These are phyloP conservation scores for Monosporozyma siamensis DNA, from an alignment of 805 yeast species.

Conservation along the genomic window DNA sequence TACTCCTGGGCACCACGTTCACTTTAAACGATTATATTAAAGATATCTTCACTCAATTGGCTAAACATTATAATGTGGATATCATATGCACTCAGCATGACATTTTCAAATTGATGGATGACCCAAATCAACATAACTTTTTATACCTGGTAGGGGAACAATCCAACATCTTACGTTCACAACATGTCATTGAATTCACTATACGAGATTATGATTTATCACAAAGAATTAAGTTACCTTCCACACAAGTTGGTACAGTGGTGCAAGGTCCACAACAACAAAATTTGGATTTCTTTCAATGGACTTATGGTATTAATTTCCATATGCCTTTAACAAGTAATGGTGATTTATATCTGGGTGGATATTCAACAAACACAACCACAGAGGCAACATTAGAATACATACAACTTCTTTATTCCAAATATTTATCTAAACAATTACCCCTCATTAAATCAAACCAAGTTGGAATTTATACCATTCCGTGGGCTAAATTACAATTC, in stretches of 20 bases:
- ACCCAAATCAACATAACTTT: background rate
- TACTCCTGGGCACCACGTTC: too few relatives aligned
- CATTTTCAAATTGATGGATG: background rate
- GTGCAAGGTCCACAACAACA: background rate
- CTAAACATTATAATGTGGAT: conserved; percentile 3
- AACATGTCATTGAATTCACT: background rate
- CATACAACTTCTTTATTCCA: background rate
- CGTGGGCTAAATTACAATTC: background rate
- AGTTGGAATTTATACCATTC: background rate
- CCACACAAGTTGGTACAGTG: background rate
- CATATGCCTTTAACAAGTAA: background rate
- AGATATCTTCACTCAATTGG: conserved; percentile 2
- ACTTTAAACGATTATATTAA: background rate
- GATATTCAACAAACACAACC: background rate
- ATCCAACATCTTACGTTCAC: background rate
- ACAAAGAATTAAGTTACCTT: background rate
- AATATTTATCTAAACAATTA: background rate
- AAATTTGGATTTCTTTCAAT: background rate
- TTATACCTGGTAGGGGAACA: background rate
- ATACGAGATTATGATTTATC: background rate
- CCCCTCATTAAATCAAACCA: background rate
- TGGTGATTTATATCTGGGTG: background rate
- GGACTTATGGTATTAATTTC: background rate
- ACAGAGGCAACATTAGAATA: background rate
- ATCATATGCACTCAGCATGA: conserved; percentile 1